Evolutionary conservation across 208 protist species (phyloP).

Genomic region (Trypanosoma avium): DNA sequence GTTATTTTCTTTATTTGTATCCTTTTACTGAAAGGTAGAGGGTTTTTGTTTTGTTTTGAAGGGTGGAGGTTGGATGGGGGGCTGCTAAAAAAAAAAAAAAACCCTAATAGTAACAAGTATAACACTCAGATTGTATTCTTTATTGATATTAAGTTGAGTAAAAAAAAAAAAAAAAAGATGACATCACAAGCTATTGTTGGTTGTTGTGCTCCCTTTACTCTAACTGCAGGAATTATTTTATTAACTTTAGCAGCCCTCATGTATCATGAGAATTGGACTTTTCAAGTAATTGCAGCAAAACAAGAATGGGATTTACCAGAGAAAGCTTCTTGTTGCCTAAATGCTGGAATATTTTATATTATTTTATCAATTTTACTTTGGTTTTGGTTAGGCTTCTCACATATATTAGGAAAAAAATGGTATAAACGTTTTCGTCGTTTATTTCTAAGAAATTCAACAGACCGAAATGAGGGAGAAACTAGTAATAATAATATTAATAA

Average conservation of each 20-base stretch:
- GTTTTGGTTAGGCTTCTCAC: conserved; percentile 4
- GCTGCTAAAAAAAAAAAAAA: too few species aligned
- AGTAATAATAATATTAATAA: too few species aligned
- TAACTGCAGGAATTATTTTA: conserved; percentile 39
- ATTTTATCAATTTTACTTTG: conserved; percentile 35
- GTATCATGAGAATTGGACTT: conserved; percentile 55
- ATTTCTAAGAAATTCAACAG: neutral
- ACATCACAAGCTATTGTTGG: neutral
- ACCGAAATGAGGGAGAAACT: neutral
- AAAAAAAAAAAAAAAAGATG: neutral
- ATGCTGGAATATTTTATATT: conserved; percentile 57
- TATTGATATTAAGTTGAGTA: neutral
- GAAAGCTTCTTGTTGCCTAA: conserved; percentile 51
- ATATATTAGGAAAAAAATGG: neutral
- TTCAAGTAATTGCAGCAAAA: conserved; percentile 58
- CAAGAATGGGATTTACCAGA: conserved; percentile 48
- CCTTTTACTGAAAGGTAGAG: too few species aligned
- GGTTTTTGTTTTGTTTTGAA: too few species aligned
- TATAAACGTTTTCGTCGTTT: too few species aligned
- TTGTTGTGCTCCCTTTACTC: conserved; percentile 39
- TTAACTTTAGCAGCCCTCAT: conserved; percentile 29
- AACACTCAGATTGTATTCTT: neutral
- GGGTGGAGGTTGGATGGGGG: too few species aligned
- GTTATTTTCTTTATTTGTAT: too few species aligned
- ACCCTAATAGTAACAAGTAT: too few species aligned